Evolutionary conservation across 2,329 filamentous ascomycete genomes (phyloP), one percentile per base, ranked within the genome.

Genomic region (Ascochyta viciae-villosae): DNA sequence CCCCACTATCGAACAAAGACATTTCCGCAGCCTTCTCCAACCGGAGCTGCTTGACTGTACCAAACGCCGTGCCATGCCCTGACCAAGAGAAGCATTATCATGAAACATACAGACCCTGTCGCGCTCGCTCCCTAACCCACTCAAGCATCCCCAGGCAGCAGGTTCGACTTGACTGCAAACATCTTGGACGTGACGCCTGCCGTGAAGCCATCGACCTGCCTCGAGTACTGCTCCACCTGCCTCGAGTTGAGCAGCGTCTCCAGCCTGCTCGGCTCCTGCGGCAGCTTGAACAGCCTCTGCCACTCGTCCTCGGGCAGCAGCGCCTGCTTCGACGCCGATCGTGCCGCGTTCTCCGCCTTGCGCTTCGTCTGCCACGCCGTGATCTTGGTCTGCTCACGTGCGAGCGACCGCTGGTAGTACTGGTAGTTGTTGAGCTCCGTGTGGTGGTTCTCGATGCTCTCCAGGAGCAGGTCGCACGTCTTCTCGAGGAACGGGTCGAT

Each of bases 341-440:
- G 87, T 58, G 89, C 89, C 27, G 89, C 89, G 75, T 99, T 99
- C 85, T 99, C 95, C 15, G 91, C 89, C 83, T 96, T 96, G 75
- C 95, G 89, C 87, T 99, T 98, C 60, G 89, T 82, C 81, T 98
- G 94, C 95, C 95, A 99, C 64, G 92, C 89, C 51, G 91, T 88
- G 70, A 99, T 97, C 86, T 98, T 99, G 71, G 90, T 82, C 82
- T 99, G 95, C 82, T 99, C 95, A 68, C 95, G 91, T 50, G 89
- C 89, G 54, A 98, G 85, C 74, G 96, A 92, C 72, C 95, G 87
- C 81, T 97, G 92, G 83, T 97, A 97, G 85, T 90, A 91, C 79
- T 97, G 93, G 82, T 96, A 95, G 85, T 99, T 99, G 87, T 98
- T 98, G 76, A 96, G 89, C 80, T 99, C 95, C 58, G 93, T 96